Evolutionary conservation across 306 rosid species (phyloP).

Genomic region (Ochetophila trinervis): DNA sequence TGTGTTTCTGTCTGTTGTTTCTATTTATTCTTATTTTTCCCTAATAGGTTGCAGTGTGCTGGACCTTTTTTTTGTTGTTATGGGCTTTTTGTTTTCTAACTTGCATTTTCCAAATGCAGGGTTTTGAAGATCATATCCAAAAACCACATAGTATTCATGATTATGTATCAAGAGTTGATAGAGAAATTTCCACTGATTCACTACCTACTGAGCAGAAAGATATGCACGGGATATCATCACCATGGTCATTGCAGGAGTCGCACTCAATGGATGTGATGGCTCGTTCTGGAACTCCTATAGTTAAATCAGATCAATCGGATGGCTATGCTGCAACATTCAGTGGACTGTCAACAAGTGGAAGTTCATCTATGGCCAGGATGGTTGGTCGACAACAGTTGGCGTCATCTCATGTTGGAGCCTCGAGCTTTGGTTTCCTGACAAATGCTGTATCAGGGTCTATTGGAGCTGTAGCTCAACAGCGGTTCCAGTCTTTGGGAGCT

Average conservation of each 20-base stretch:
- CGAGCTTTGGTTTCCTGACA: slow-evolving; percentile 35
- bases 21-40: background rate
- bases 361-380: slow-evolving; percentile 37
- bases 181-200: slow-evolving; percentile 39
- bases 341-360: slow-evolving; percentile 30
- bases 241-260: slow-evolving; percentile 58
- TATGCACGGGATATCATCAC: slow-evolving; percentile 34
- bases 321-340: slow-evolving; percentile 40
- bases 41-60: background rate
- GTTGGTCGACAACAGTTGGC: slow-evolving; percentile 35
- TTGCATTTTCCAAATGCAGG: slow-evolving; percentile 43
- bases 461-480: slow-evolving; percentile 46
- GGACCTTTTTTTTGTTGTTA: background rate
- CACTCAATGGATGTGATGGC: slow-evolving; percentile 38
- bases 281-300: slow-evolving; percentile 25
- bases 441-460: slow-evolving; percentile 38
- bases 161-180: slow-evolving; percentile 37
- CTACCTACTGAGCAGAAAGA: slow-evolving; percentile 49
- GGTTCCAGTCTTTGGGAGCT: slow-evolving; percentile 35
- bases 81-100: background rate
- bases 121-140: slow-evolving; percentile 50
- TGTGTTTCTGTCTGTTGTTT: too few species aligned
- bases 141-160: slow-evolving; percentile 30
- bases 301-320: slow-evolving; percentile 35
- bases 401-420: slow-evolving; percentile 27